A percentile compares a stretch with the other conserved stretches of the same genome.
Conservation (phyloP, 176 grass and related monocot genomes). For the Aegilops bicornis region DNA sequence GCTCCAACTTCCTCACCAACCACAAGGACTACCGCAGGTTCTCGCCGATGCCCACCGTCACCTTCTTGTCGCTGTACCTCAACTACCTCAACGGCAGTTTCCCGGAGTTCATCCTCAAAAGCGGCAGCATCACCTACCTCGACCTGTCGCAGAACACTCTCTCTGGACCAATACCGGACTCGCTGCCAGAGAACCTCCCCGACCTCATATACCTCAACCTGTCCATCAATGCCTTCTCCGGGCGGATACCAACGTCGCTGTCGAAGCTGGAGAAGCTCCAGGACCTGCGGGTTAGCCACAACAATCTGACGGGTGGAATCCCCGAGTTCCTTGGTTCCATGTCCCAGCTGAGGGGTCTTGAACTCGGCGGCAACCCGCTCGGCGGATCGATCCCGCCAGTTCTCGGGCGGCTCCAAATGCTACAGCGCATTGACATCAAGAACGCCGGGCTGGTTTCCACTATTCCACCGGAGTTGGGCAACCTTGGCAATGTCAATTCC, state of each 20-base stretch:
- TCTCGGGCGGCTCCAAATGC: constrained; percentile 49
- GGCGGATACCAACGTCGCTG: constrained; percentile 35
- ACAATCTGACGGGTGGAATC: constrained; percentile 46
- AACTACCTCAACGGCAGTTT: constrained; percentile 49
- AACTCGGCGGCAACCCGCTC: constrained; percentile 41
- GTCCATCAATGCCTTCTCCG: constrained; percentile 30
- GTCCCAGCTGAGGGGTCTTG: constrained; percentile 39
- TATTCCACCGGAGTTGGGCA: constrained; percentile 49
- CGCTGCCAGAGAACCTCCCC: constrained; percentile 32
- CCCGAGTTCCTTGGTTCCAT: constrained; percentile 51
- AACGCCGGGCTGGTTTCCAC: constrained; percentile 28
- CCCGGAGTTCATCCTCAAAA: constrained; percentile 39
- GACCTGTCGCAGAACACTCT: constrained; percentile 52
- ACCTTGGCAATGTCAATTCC: constrained; percentile 32
- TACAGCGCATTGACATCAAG: constrained; percentile 37
- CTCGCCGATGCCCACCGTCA: constrained; percentile 49
- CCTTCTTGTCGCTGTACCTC: constrained; percentile 43
- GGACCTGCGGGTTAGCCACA: constrained; percentile 34
- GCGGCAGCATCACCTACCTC: constrained; percentile 50
- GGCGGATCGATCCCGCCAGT: constrained; percentile 45
- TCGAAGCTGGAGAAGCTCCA: constrained; percentile 33
- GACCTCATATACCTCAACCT: constrained; percentile 54
- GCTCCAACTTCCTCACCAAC: constrained; percentile 42
- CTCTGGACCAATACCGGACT: constrained; percentile 30
- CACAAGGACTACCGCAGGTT: constrained; percentile 31